Conservation (phyloP, 352 stramenopile species). For the Globisporangium polare region DNA sequence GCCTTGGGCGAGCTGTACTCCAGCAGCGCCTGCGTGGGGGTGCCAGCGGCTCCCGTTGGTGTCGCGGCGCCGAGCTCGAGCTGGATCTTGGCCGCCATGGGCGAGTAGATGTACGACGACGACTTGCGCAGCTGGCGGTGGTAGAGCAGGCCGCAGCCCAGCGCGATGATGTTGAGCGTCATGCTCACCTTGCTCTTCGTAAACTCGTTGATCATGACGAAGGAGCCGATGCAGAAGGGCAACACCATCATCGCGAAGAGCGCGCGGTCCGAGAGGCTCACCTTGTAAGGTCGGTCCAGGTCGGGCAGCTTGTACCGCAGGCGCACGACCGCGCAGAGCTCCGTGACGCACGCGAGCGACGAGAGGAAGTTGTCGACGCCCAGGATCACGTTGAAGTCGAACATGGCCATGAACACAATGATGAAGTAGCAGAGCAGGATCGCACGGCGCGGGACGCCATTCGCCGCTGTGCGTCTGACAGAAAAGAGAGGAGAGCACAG, state of each 20-base stretch:
- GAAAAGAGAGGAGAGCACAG: too few relatives aligned
- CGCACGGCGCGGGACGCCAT: slow-evolving; percentile 55
- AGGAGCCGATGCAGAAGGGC: slow-evolving; percentile 55
- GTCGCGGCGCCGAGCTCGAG: slow-evolving; percentile 22
- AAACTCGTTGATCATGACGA: slow-evolving; percentile 80
- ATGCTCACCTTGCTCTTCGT: slow-evolving; percentile 69
- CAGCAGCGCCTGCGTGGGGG: slow-evolving; percentile 13
- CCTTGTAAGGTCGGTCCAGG: slow-evolving; percentile 67
- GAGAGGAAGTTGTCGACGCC: slow-evolving; percentile 81
- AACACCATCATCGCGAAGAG: slow-evolving; percentile 44
- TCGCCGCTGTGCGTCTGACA: slow-evolving; percentile 7
- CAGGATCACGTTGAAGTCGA: slow-evolving; percentile 80
- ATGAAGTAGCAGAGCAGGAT: slow-evolving; percentile 63
- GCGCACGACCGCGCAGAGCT: slow-evolving; percentile 65
- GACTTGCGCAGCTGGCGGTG: slow-evolving; percentile 49
- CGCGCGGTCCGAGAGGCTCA: slow-evolving; percentile 59
- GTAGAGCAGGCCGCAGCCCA: slow-evolving; percentile 47
- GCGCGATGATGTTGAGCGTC: slow-evolving; percentile 45
- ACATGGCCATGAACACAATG: slow-evolving; percentile 77
- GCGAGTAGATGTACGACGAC: slow-evolving; percentile 33
- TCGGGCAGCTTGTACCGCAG: slow-evolving; percentile 43
- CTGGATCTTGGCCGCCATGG: slow-evolving; percentile 13
- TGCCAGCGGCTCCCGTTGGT: slow-evolving; percentile 9
- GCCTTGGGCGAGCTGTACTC: slow-evolving; percentile 2
- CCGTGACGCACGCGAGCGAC: slow-evolving; percentile 57